Base-by-base conservation (phyloP, 106 monocot genomes). In the Acorus gramineus region DNA sequence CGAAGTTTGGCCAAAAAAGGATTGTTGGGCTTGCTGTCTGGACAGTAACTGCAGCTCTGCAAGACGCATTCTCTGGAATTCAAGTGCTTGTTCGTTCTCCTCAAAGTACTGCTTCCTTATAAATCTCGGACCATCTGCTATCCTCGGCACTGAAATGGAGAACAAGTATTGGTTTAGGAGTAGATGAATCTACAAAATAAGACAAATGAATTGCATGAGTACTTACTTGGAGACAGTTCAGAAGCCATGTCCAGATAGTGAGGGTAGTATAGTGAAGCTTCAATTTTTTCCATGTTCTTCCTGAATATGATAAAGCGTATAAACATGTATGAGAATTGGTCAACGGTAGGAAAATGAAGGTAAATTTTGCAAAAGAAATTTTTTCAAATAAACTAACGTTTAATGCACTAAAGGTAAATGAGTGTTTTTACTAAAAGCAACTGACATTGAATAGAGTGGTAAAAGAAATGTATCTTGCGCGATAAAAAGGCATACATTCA, bases 181-280 rank as follows among this genome's bases (percentile, higher is more conserved):
- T 9, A 69, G 43, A 7, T 51, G 8, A 42, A 8, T 58, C 13
- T n/a, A 12, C 6, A 63, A 13, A 49, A 3, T 12, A 7, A 49
- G 8, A 49, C 1, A 63, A 11, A 63, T 11, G 14, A 13, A 3
- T 3, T 46, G 46, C 4, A 9, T 44, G 45, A 8, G 8, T 8
- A 62, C 50, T 75, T 64, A 80, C 80, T 56, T 58, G 63, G n/a
- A 66, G 50, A 48, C 48, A 57, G 42, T 8, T 80, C 71, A 14
- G 61, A 52, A 75, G 70, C 71, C 51, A 69, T 59, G 11, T 69
- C 59, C 12, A 56, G 48, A 60, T 75, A 46, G 4, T 62, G 71
- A 52, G 65, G 50, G 49, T 60, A 66, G 44, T 53, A 61, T 28
- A 47, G 8, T 8, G 49, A 11, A 4, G 70, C 61, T 47, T 66